Conservation (phyloP, 495 filamentous ascomycete species). For the Poronia punctata region DNA sequence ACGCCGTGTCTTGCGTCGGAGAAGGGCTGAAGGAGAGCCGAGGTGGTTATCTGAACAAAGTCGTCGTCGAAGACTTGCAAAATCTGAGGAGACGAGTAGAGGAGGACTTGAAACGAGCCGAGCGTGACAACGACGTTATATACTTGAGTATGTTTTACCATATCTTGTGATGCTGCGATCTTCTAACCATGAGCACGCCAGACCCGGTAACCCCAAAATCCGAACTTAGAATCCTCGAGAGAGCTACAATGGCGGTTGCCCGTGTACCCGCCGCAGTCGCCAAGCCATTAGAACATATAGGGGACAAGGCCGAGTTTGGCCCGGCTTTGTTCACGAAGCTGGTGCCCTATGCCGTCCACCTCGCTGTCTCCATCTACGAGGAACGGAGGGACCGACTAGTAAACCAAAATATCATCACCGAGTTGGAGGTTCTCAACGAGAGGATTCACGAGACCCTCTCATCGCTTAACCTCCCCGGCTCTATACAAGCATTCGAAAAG, state of each 20-base stretch:
- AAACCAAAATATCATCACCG: slow-evolving; percentile 75
- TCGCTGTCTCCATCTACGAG: slow-evolving; percentile 91
- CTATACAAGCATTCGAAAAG: slow-evolving; percentile 90
- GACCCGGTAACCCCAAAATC: slow-evolving; percentile 79
- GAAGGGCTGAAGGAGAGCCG: slow-evolving; percentile 80
- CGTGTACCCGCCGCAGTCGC: slow-evolving; percentile 78
- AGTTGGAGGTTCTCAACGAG: slow-evolving; percentile 75
- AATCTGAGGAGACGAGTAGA: slow-evolving; percentile 73
- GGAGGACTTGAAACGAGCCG: slow-evolving; percentile 84
- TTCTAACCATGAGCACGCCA: slow-evolving; percentile 21
- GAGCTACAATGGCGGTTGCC: slow-evolving; percentile 80
- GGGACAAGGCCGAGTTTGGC: slow-evolving; percentile 71
- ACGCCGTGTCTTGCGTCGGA: slow-evolving; percentile 74
- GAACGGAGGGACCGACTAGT: slow-evolving; percentile 83
- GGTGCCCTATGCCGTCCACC: slow-evolving; percentile 91
- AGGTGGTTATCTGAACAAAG: slow-evolving; percentile 70
- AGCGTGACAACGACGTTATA: slow-evolving; percentile 94
- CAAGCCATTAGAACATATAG: slow-evolving; percentile 69
- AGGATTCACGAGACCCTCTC: slow-evolving; percentile 73
- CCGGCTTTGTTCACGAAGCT: slow-evolving; percentile 82
- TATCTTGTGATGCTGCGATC: background rate
- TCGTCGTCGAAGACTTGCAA: slow-evolving; percentile 74
- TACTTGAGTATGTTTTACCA: slow-evolving; percentile 55
- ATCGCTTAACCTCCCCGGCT: slow-evolving; percentile 84
- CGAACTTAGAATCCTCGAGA: slow-evolving; percentile 75